Base-by-base conservation (phyloP, 352 stramenopile species). In the Phytophthora foliorum region DNA sequence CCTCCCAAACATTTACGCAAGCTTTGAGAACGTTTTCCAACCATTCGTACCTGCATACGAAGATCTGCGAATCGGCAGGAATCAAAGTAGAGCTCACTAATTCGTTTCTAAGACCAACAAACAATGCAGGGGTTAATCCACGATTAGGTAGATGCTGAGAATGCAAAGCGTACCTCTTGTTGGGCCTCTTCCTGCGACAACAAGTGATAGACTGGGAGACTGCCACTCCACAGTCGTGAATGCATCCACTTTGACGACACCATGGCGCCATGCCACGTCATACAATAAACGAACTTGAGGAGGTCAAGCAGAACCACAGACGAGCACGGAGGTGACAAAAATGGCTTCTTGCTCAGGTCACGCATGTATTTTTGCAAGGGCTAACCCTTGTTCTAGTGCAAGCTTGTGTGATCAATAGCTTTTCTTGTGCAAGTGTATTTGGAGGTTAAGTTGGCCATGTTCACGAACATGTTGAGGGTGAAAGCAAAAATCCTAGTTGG, bases 201-300 rank as follows among this genome's bases (percentile, higher is more conserved):
- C 52, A 88, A 54, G 44, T 74, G 67, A 53, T 78, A 90, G 22
- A 27, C 54, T 27, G 83, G 83, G 14, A 90, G 63, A n/a, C n/a
- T 62, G 21, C 83, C 83, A 54, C 72, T 74, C 81, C 81, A 88
- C 27, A 85, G 48, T 17, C 77, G 68, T 8, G 65, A 57, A 50
- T 78, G 66, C 38, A 83, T 54, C 78, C 78, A 82, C 22, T 67
- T 71, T 4, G 42, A 41, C 17, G 49, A 77, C 53, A 53, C 39
- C 77, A 85, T 81, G 22, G 19, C 19, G 17, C 52, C 57, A 63
- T 57, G 9, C 41, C 31, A 16, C 24, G 54, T 22, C 46, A 36
- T 59, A 0, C 14, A n/a, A 29, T 21, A 29, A 25, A 9, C 13
- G 13, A 55, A 19, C 42, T 17, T 16, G 14, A n/a, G n/a, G 8